A percentile compares a stretch with the other conserved stretches of the same genome.
Evolutionary conservation across 306 rosid genomes (phyloP).

Genomic region (Canavalia ensiformis): DNA sequence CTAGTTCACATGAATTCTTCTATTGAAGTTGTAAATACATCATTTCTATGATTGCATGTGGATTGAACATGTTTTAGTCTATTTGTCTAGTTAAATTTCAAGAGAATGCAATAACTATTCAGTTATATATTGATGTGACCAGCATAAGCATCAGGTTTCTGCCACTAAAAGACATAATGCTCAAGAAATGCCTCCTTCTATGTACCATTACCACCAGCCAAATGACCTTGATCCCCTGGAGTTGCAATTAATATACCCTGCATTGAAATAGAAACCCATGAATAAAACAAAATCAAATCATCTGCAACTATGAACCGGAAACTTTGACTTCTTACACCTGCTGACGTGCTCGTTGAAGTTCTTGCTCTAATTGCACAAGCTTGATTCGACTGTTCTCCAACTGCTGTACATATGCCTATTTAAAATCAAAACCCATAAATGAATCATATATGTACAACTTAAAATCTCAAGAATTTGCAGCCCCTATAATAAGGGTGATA

Average conservation of each 20-base stretch:
- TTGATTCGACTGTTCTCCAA: conserved; percentile 71
- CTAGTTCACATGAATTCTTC: not conserved
- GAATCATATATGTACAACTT: conserved; percentile 55
- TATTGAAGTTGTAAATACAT: not conserved
- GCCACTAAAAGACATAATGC: not conserved
- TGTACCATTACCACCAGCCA: conserved; percentile 68
- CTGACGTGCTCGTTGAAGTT: conserved; percentile 79
- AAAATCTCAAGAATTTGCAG: conserved; percentile 36
- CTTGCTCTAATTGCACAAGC: conserved; percentile 85
- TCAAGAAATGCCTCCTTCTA: not conserved
- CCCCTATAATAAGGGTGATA: not conserved
- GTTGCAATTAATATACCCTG: conserved; percentile 63
- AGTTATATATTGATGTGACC: not conserved
- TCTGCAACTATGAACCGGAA: not conserved
- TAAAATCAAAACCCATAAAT: conserved; percentile 66
- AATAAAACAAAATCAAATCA: not conserved
- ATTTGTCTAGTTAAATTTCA: conserved; percentile 21
- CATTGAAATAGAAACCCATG: conserved; percentile 40
- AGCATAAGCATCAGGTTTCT: conserved; percentile 25
- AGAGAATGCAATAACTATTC: not conserved
- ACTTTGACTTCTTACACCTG: conserved; percentile 64
- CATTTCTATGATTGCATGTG: not conserved
- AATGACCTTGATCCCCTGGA: conserved; percentile 63
- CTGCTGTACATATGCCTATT: conserved; percentile 93
- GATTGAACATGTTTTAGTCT: not conserved